A percentile compares a stretch with the other conserved stretches of the same genome.
Conservation (phyloP, 129 eudicot genomes). For the Escallonia rubra region DNA sequence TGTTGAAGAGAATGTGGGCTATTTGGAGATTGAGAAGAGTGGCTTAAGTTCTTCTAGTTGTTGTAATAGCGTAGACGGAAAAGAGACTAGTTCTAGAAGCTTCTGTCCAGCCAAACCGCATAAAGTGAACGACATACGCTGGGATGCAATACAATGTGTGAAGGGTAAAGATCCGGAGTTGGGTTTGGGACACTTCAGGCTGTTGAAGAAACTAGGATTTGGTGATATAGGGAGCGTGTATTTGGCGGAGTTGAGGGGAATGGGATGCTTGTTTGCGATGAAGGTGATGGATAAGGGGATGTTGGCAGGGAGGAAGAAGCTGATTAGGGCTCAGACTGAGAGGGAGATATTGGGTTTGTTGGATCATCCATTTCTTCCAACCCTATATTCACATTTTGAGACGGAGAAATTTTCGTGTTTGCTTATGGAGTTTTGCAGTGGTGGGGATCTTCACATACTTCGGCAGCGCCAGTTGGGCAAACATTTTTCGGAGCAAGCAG, state of each 20-base stretch:
- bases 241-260: slow-evolving; percentile 81
- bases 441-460: slow-evolving; percentile 92
- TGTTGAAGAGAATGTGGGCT: slow-evolving; percentile 28
- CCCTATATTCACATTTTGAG: slow-evolving; percentile 88
- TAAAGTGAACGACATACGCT: slow-evolving; percentile 66
- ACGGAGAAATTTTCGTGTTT: slow-evolving; percentile 89
- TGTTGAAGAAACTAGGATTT: slow-evolving; percentile 89
- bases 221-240: slow-evolving; percentile 99
- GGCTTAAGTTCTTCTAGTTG: slow-evolving; percentile 68
- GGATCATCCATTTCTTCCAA: slow-evolving; percentile 95
- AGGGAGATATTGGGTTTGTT: slow-evolving; percentile 77
- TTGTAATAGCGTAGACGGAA: slow-evolving; percentile 37
- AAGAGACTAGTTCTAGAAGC: slow-evolving; percentile 44
- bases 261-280: slow-evolving; percentile 82
- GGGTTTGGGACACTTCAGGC: slow-evolving; percentile 82
- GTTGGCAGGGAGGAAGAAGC: slow-evolving; percentile 81
- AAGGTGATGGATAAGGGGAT: slow-evolving; percentile 96
- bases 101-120: slow-evolving; percentile 68
- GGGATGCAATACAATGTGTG: slow-evolving; percentile 81
- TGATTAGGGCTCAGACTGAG: slow-evolving; percentile 87
- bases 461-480: slow-evolving; percentile 77
- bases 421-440: slow-evolving; percentile 95
- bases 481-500: slow-evolving; percentile 85
- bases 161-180: slow-evolving; percentile 62
- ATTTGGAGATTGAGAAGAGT: slow-evolving; percentile 52